Percentiles rank a stretch among this genome's conserved stretches.
phyloP scores from a whole-genome alignment of 331 rosid genomes.

The Saraca asoca region DNA sequence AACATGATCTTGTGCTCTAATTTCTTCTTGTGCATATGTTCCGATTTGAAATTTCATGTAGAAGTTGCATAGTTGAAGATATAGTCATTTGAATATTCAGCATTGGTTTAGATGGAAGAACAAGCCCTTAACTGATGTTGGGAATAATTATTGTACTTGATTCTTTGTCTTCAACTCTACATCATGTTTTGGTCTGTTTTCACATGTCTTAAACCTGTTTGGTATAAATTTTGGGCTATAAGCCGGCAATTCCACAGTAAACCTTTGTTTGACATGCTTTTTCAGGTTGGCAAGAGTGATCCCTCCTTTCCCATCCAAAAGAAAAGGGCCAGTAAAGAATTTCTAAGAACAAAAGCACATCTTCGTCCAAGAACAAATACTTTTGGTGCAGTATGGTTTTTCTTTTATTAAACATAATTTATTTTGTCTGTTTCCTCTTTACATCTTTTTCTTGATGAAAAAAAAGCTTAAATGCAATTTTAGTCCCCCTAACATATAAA shows the following conservation, averaged over 20 bases:
- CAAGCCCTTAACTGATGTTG: background rate
- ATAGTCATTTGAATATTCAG: background rate
- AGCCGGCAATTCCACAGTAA: slow-evolving; percentile 21
- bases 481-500: no score
- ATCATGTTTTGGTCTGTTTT: background rate
- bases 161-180: slow-evolving; percentile 20
- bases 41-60: slow-evolving; percentile 17
- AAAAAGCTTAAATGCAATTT: no score
- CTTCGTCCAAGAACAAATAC: slow-evolving; percentile 95
- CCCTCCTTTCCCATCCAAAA: slow-evolving; percentile 95
- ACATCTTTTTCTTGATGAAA: background rate
- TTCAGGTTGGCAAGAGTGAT: slow-evolving; percentile 89
- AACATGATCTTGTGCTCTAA: background rate
- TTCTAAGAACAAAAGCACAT: slow-evolving; percentile 94
- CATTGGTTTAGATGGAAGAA: background rate
- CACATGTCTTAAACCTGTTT: slow-evolving; percentile 16
- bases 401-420: slow-evolving; percentile 22
- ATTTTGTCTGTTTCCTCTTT: slow-evolving; percentile 23
- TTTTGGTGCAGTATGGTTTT: slow-evolving; percentile 87
- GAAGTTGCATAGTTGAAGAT: background rate
- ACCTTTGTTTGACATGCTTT: slow-evolving; percentile 11
- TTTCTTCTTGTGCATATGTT: background rate
- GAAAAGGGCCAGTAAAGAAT: slow-evolving; percentile 89
- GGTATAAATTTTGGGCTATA: slow-evolving; percentile 23
- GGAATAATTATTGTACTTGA: slow-evolving; percentile 7